These are phyloP conservation scores for Conticribra weissflogii DNA, from an alignment of 108 stramenopile genomes.

Conservation along the genomic window DNA sequence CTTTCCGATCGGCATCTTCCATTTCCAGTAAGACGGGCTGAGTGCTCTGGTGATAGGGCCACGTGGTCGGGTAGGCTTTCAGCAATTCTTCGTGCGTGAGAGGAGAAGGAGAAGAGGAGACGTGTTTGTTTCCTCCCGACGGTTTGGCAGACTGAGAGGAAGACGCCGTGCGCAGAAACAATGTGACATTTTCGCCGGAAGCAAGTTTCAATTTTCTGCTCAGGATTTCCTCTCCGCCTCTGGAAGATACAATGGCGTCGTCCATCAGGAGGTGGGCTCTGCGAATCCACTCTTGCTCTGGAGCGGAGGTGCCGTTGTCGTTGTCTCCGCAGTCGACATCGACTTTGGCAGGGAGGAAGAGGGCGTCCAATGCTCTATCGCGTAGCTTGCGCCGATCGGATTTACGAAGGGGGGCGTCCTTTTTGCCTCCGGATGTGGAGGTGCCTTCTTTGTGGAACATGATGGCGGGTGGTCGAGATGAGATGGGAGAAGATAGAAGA, in stretches of 20 bases:
- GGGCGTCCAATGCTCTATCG: slow-evolving; percentile 30
- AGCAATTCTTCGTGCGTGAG: slow-evolving; percentile 9
- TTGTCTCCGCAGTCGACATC: slow-evolving; percentile 10
- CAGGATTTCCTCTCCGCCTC: slow-evolving; percentile 35
- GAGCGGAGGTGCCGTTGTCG: not conserved
- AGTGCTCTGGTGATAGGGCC: slow-evolving; percentile 45
- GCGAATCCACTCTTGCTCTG: slow-evolving; percentile 36
- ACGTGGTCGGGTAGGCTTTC: slow-evolving; percentile 25
- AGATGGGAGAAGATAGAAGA: not conserved
- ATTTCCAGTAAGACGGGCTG: slow-evolving; percentile 46
- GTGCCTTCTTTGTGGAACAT: slow-evolving; percentile 67
- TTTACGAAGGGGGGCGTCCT: slow-evolving; percentile 77
- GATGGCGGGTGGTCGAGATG: not conserved
- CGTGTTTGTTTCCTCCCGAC: not conserved
- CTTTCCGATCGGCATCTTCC: slow-evolving; percentile 31
- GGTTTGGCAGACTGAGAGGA: too few species aligned
- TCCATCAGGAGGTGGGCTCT: slow-evolving; percentile 42
- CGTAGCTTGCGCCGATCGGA: slow-evolving; percentile 69
- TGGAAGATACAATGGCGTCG: slow-evolving; percentile 29
- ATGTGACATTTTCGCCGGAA: slow-evolving; percentile 28
- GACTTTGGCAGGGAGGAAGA: slow-evolving; percentile 31
- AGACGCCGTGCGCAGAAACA: slow-evolving; percentile 43
- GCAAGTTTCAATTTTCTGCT: slow-evolving; percentile 37
- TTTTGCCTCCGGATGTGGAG: slow-evolving; percentile 46
- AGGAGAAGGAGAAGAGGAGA: not conserved